Conservation (phyloP, 306 rosid genomes). For the Cotoneaster glaucophyllus region DNA sequence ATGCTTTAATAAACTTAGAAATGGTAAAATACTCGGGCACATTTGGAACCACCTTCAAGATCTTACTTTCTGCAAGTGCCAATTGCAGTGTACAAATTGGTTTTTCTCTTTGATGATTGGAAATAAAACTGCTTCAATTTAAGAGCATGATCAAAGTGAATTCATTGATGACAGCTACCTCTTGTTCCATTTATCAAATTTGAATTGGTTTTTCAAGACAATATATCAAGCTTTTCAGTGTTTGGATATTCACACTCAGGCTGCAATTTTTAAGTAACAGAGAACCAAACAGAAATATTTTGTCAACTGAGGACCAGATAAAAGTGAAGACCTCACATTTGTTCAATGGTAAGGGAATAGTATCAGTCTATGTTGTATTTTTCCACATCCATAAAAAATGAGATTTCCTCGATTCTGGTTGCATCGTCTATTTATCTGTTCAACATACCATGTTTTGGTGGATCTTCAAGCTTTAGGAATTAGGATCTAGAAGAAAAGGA, state of each 20-base stretch:
- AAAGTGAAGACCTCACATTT: not conserved
- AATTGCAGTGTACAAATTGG: not conserved
- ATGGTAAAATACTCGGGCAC: not conserved
- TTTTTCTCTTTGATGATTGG: not conserved
- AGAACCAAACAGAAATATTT: not conserved
- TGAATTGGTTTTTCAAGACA: too few relatives aligned
- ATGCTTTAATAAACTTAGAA: not conserved
- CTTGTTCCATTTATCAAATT: not conserved
- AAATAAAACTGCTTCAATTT: not conserved
- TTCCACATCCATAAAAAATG: too few relatives aligned
- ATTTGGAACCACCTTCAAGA: not conserved
- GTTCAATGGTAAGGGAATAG: not conserved
- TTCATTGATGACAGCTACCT: not conserved
- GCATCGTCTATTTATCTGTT: not conserved
- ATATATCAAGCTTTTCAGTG: too few relatives aligned
- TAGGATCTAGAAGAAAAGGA: not conserved
- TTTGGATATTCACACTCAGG: too few relatives aligned
- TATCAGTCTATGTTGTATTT: not conserved
- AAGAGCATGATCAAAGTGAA: not conserved
- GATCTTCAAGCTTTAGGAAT: not conserved
- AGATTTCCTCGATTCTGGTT: not conserved
- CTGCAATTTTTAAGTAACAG: not conserved
- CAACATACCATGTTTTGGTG: not conserved
- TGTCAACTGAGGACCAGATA: not conserved
- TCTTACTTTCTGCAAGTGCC: not conserved